These are phyloP conservation scores for Phytophthora tentaculata DNA, from an alignment of 352 stramenopile genomes.

Conservation along the genomic window DNA sequence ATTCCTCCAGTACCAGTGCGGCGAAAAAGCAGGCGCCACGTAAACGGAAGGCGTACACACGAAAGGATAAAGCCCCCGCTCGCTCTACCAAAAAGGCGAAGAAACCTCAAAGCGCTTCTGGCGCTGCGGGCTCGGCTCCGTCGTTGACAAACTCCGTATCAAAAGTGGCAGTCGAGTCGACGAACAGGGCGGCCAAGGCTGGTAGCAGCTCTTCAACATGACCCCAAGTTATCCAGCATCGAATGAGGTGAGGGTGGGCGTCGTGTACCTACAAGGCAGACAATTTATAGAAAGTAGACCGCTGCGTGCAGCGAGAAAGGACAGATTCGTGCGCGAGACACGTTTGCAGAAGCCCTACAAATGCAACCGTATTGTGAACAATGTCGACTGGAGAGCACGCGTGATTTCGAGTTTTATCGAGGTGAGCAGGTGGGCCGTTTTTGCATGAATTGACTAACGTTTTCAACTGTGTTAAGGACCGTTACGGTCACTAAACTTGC, in stretches of 20 bases:
- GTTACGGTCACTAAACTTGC: constrained; percentile 20
- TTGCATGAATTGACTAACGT: constrained; percentile 6
- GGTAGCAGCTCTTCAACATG: constrained; percentile 20
- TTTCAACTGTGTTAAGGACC: background rate
- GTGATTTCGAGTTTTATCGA: background rate
- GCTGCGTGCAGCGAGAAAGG: constrained; percentile 10
- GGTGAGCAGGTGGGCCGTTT: background rate
- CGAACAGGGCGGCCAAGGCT: constrained; percentile 1
- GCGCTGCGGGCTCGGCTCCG: constrained; percentile 4
- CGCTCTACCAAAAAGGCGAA: constrained; percentile 60
- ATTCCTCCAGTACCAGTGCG: constrained; percentile 1
- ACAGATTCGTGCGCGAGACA: constrained; percentile 21
- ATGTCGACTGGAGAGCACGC: constrained; percentile 11
- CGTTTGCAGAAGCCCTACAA: constrained; percentile 33
- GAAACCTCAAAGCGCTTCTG: constrained; percentile 18
- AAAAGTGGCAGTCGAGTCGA: constrained; percentile 4
- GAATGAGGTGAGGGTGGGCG: constrained; percentile 7
- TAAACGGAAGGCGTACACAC: constrained; percentile 74
- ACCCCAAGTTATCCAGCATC: constrained; percentile 8
- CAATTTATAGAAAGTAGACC: constrained; percentile 37
- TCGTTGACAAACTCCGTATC: constrained; percentile 12
- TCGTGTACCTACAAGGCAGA: constrained; percentile 20
- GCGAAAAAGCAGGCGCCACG: constrained; percentile 50
- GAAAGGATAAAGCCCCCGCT: constrained; percentile 57
- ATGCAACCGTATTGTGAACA: constrained; percentile 44